Percentiles rank a stretch among this genome's conserved stretches.
phyloP scores from a whole-genome alignment of 2,329 filamentous ascomycete species.

The Coniochaeta ligniaria region DNA sequence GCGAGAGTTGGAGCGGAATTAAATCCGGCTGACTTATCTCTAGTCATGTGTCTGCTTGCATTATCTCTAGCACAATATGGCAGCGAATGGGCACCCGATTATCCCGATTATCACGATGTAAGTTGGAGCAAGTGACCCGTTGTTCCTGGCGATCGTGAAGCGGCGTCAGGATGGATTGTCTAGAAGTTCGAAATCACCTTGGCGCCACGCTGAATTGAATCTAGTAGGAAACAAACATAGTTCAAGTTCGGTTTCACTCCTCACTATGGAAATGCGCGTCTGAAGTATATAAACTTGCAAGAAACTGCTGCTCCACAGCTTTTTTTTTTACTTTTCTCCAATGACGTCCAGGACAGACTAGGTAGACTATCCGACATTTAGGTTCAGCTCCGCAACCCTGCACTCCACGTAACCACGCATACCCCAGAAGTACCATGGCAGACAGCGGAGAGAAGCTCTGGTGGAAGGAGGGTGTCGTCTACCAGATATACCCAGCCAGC shows the following conservation, averaged over 20 bases:
- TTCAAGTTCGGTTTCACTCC: not conserved
- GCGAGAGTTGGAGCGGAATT: not conserved
- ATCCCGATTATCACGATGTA: not conserved
- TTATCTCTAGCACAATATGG: not conserved
- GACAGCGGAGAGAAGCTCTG: not conserved
- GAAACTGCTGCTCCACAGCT: not conserved
- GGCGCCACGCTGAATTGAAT: not conserved
- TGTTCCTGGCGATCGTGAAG: not conserved
- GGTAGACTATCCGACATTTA: not conserved
- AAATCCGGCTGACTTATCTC: not conserved
- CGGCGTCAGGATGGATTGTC: not conserved
- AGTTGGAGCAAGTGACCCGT: not conserved
- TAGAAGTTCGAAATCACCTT: not conserved
- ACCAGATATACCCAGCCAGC: constrained; percentile 1
- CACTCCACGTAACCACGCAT: not conserved
- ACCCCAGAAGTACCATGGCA: not conserved
- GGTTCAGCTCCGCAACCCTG: not conserved
- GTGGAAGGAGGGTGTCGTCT: constrained; percentile 2
- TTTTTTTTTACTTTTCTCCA: not conserved
- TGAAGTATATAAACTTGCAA: not conserved
- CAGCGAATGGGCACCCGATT: not conserved
- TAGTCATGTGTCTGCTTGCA: not conserved
- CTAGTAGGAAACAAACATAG: not conserved
- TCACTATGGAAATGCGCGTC: not conserved
- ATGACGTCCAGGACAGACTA: not conserved